Base-by-base conservation (phyloP, 148 eudicot genomes). In the Nepenthes gracilis region DNA sequence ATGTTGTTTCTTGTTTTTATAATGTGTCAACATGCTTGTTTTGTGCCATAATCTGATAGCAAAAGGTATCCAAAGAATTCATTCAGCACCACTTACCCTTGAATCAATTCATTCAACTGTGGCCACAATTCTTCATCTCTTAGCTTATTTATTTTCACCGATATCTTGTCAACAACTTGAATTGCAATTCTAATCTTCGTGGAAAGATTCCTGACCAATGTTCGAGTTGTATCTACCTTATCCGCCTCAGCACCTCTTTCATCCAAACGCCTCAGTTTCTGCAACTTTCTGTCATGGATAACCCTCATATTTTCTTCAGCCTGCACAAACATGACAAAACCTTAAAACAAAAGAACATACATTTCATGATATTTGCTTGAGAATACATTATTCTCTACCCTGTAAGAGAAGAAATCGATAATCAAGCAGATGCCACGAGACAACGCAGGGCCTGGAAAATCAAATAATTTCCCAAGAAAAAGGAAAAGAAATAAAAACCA, bases 41-140 rank as follows among this genome's bases (percentile, higher is more conserved):
- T 23, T 23, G 23, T 23, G 23, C 23, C 23, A 23, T 23, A 23
- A 23, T 23, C 23, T 23, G 23, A 23, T 23, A 23, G 23, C 23
- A 23, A 23, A 23, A 23, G 23, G 23, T 23, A 23, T 23, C 23
- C 23, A 23, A 0, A 23, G 23, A 23, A 23, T 23, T 23, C 23
- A 23, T n/a, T 52, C 14, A 52, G n/a, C 32, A 32, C 55, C 6
- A 12, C 55, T n/a, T 88, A 93, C 98, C 98, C 98, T 64, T 76
- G 85, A 62, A 93, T 77, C 64, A 88, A 75, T 63, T 79, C 85
- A 57, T 77, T 88, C 66, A 86, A 59, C 49, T 79, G 88, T 9
- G 91, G 98, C 98, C 96, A 88, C 69, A 93, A 75, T 59, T 93
- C 98, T 33, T 93, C 91, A 67, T 93, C 98, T 75, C 98, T 84